Evolutionary conservation across 2,329 filamentous ascomycete species (phyloP).

Genomic region (Fusarium bactridioides): DNA sequence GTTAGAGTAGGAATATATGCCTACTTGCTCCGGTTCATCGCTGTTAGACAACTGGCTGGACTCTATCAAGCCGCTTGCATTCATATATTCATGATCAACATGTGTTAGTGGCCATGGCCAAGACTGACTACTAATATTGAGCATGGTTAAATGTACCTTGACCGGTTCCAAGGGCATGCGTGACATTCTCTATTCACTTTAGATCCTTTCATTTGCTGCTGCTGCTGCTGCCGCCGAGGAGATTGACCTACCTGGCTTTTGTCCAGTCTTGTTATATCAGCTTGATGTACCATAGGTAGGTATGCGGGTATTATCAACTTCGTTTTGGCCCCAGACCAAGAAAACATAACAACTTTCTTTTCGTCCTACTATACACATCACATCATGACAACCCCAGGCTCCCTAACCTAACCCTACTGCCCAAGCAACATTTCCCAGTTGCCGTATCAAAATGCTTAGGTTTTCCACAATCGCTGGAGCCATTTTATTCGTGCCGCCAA

Average conservation of each 20-base stretch:
- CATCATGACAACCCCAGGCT: background rate
- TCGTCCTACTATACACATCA: background rate
- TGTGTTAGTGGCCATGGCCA: background rate
- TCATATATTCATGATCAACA: background rate
- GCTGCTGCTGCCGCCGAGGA: background rate
- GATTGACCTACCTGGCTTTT: background rate
- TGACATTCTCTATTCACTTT: background rate
- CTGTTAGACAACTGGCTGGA: background rate
- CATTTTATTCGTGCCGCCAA: conserved; percentile 50
- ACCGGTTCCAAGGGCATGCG: background rate
- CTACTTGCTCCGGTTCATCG: background rate
- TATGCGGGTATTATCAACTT: background rate
- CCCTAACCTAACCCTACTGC: conserved; percentile 46
- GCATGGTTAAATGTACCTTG: background rate
- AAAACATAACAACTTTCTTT: background rate
- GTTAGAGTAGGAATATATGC: background rate
- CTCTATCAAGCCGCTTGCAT: background rate
- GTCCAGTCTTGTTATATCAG: background rate
- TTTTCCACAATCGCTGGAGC: conserved; percentile 73
- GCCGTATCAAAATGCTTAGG: conserved; percentile 68
- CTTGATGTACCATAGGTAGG: background rate
- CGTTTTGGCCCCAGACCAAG: background rate
- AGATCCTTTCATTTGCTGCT: background rate
- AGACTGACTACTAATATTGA: background rate
- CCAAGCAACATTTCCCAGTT: conserved; percentile 62